Evolutionary conservation across 805 yeast species (phyloP).

Genomic region (Lipomyces yamanashiensis): DNA sequence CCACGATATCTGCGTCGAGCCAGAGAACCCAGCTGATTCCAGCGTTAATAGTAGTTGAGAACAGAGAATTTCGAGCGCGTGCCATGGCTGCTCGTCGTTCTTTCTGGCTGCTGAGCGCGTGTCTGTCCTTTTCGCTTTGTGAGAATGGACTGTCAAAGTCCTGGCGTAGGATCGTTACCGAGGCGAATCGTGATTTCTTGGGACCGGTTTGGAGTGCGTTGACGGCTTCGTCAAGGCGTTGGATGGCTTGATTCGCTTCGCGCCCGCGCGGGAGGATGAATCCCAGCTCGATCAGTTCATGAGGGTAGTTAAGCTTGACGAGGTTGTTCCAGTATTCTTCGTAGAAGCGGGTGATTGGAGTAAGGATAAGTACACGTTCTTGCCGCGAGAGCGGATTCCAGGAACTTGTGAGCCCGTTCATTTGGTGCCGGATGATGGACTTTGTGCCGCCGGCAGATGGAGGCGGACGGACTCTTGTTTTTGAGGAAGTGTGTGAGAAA

Average conservation of each 20-base stretch:
- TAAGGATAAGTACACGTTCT: conserved; percentile 82
- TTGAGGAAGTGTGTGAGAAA: conserved; percentile 18
- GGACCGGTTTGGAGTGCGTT: conserved; percentile 70
- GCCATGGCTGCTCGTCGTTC: conserved; percentile 92
- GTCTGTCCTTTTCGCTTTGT: conserved; percentile 75
- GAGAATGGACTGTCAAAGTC: conserved; percentile 74
- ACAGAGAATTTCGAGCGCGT: conserved; percentile 85
- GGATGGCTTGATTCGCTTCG: conserved; percentile 82
- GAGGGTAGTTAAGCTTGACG: conserved; percentile 75
- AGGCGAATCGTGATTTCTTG: conserved; percentile 71
- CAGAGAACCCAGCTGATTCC: conserved; percentile 93
- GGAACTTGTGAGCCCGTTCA: conserved; percentile 76
- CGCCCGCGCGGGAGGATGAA: conserved; percentile 84
- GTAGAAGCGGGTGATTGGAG: conserved; percentile 89
- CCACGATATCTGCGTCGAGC: conserved; percentile 94
- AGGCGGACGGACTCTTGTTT: conserved; percentile 25
- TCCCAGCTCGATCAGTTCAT: conserved; percentile 82
- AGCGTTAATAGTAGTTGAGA: conserved; percentile 87
- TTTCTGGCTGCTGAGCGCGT: conserved; percentile 83
- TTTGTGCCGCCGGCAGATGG: conserved; percentile 34
- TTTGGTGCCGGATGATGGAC: conserved; percentile 62
- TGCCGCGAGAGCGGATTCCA: conserved; percentile 71
- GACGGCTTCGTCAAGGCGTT: conserved; percentile 73
- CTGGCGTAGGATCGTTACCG: conserved; percentile 87
- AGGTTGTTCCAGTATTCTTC: conserved; percentile 88